Base-by-base conservation (phyloP, 2,329 filamentous ascomycete genomes). In the Pleomassaria siparia region DNA sequence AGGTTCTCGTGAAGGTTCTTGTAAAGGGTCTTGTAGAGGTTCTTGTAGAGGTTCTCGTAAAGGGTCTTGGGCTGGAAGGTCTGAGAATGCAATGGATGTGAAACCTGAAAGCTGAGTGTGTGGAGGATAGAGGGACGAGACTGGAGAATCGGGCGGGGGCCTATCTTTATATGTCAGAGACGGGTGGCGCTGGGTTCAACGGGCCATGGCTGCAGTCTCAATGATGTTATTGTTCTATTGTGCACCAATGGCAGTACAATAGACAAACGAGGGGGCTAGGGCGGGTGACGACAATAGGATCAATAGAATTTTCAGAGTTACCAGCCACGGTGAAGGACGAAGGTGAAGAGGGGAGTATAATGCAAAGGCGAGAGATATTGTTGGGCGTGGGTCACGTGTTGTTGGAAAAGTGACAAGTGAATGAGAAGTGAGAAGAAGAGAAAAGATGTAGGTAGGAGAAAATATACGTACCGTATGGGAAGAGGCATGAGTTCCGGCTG, bases 401-500 rank as follows among this genome's bases (percentile, higher is more conserved):
- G 29, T 9, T 13, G 13, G 6, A 30, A n/a, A n/a, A 5, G 12
- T 30, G 29, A 37, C n/a, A 18, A 37, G 16, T 7, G 16, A 37
- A 37, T 10, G 9, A n/a, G 21, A 15, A 40, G 4, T 4, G 3
- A 7, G 22, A 39, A 18, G 16, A n/a, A 15, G 6, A 33, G 9
- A 22, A 33, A 36, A 15, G 12, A 25, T 6, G n/a, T 32, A n/a
- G n/a, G n/a, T n/a, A n/a, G n/a, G 18, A 28, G 36, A 18, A 28
- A 15, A 29, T 22, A 29, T 21, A 63, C 62, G 42, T 58, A 66
- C 61, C 55, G 56, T 33, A 61, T 53, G 13, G 61, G 58, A 13
- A 64, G 57, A 43, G 60, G 62, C 63, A 64, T 63, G n/a, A n/a
- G n/a, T n/a, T n/a, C n/a, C n/a, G n/a, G n/a, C n/a, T n/a, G n/a